Evolutionary conservation across 345 rosid genomes (phyloP).

Genomic region (Clarkia xantiana): DNA sequence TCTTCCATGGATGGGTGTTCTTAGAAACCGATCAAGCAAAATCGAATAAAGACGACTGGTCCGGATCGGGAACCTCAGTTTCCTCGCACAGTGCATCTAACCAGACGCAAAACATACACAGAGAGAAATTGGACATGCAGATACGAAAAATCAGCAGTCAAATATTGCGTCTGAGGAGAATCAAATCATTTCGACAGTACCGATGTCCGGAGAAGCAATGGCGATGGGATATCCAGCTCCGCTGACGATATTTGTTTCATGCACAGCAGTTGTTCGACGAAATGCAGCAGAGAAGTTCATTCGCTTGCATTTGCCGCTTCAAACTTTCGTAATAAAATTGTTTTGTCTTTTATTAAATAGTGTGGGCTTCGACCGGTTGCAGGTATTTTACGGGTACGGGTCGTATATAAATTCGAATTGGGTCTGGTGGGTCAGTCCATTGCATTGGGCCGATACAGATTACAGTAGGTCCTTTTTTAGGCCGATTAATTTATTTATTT

Average conservation of each 20-base stretch:
- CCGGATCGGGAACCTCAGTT: slow-evolving; percentile 3
- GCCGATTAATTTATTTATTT: no score
- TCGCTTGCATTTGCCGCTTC: no score
- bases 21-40: neutral
- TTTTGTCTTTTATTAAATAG: no score
- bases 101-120: neutral
- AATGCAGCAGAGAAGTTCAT: slow-evolving; percentile 3
- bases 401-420: no score
- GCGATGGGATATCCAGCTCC: neutral
- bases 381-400: no score
- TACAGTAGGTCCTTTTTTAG: no score
- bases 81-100: slow-evolving; percentile 8
- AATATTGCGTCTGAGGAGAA: neutral
- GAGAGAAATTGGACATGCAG: neutral
- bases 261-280: slow-evolving; percentile 5
- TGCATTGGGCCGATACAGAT: no score
- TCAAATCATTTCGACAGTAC: neutral
- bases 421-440: no score
- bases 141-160: neutral
- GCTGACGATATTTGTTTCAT: neutral
- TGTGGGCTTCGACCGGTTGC: no score
- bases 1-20: neutral
- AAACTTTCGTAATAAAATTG: no score
- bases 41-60: neutral
- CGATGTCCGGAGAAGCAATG: neutral